phyloP scores from a whole-genome alignment of 352 stramenopile genomes.

The Phytophthora rubi region DNA sequence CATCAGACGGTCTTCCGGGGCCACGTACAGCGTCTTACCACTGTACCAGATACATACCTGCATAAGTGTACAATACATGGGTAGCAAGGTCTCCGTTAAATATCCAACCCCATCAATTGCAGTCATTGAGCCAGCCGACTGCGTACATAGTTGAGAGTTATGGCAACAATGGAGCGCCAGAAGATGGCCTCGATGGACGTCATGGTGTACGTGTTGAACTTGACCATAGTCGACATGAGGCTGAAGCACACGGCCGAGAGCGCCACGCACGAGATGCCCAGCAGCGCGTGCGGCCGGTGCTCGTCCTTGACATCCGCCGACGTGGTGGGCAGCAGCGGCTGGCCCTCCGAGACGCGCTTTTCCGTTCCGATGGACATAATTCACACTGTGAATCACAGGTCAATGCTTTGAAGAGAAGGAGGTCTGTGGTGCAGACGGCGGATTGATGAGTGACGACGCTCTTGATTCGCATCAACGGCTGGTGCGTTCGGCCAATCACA shows the following conservation, averaged over 20 bases:
- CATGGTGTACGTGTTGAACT: constrained; percentile 79
- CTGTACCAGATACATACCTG: constrained; percentile 49
- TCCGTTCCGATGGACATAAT: constrained; percentile 36
- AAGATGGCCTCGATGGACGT: constrained; percentile 84
- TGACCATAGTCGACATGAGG: constrained; percentile 84
- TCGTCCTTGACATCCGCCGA: constrained; percentile 26
- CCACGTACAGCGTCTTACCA: constrained; percentile 57
- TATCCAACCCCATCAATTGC: background rate
- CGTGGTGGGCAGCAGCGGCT: constrained; percentile 39
- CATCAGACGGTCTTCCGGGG: constrained; percentile 54
- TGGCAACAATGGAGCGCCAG: constrained; percentile 68
- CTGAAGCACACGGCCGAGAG: constrained; percentile 83
- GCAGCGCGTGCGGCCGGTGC: constrained; percentile 52
- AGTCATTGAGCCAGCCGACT: background rate
- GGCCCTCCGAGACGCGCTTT: constrained; percentile 31
- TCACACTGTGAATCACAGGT: background rate
- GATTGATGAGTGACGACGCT: constrained; percentile 30
- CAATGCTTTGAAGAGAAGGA: background rate
- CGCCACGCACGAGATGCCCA: constrained; percentile 72
- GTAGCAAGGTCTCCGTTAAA: constrained; percentile 7
- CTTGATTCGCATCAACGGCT: constrained; percentile 6
- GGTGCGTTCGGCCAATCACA: constrained; percentile 31
- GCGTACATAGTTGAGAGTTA: constrained; percentile 71
- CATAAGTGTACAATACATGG: background rate
- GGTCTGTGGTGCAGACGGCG: background rate